phyloP scores from a whole-genome alignment of 139 green algal genomes.

The Tetradesmus obliquus region DNA sequence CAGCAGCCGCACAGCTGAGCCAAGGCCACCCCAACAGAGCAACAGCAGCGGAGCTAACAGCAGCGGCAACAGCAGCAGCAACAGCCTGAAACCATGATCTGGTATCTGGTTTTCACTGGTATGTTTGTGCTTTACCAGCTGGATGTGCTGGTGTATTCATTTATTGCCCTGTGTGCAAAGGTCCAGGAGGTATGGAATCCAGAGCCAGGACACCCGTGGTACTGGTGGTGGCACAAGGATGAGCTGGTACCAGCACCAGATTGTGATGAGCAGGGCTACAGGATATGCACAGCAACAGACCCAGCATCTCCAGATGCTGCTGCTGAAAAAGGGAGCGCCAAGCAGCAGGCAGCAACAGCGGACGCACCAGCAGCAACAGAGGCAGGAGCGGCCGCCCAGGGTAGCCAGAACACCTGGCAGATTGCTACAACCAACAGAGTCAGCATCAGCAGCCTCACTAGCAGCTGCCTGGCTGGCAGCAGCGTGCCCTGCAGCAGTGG shows the following conservation, averaged over 20 bases:
- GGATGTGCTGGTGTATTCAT: slow-evolving; percentile 16
- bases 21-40: neutral
- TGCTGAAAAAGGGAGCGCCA: neutral
- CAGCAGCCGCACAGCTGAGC: neutral
- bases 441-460: slow-evolving; percentile 1
- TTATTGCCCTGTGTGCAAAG: slow-evolving; percentile 16
- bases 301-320: neutral
- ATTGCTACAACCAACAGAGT: neutral
- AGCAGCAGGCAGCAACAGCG: neutral
- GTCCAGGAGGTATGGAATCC: neutral
- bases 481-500: slow-evolving; percentile 31
- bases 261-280: slow-evolving; percentile 16
- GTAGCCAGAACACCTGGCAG: neutral
- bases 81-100: slow-evolving; percentile 29
- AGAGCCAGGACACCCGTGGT: slow-evolving; percentile 28
- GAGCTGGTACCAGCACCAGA: neutral
- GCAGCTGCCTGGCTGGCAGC: neutral
- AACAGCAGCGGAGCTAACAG: neutral
- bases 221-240: neutral
- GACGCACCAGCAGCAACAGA: neutral
- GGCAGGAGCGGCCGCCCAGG: neutral
- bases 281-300: neutral
- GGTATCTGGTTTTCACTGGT: slow-evolving; percentile 40
- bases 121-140: slow-evolving; percentile 45
- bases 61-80: neutral